Percentiles rank a stretch among this genome's conserved stretches.
These are phyloP conservation scores for Chalciporus pseudorubinellus DNA, from an alignment of 768 basidiomycete species.

Conservation along the genomic window DNA sequence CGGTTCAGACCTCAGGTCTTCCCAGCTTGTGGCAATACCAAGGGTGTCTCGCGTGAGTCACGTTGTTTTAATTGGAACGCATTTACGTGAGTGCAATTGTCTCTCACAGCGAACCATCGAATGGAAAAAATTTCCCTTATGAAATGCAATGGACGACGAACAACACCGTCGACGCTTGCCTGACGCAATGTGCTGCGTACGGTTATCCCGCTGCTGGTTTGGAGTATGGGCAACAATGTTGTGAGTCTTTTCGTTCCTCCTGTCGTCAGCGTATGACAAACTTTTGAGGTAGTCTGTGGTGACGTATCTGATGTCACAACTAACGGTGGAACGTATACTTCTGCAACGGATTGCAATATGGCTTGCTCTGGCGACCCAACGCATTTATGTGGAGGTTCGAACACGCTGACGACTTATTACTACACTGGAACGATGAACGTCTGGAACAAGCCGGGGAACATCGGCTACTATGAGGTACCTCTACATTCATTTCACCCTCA, in stretches of 20 bases:
- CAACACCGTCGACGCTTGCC: slow-evolving; percentile 62
- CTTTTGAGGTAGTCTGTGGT: slow-evolving; percentile 55
- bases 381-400: slow-evolving; percentile 63
- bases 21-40: slow-evolving; percentile 64
- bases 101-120: slow-evolving; percentile 44
- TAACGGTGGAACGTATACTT: slow-evolving; percentile 31
- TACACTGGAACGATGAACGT: slow-evolving; percentile 52
- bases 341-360: slow-evolving; percentile 41
- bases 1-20: slow-evolving; percentile 50
- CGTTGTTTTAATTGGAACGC: neutral
- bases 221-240: slow-evolving; percentile 73
- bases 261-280: neutral
- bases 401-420: slow-evolving; percentile 52
- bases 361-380: slow-evolving; percentile 70
- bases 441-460: slow-evolving; percentile 67
- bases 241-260: slow-evolving; percentile 39
- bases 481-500: neutral
- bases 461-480: slow-evolving; percentile 67
- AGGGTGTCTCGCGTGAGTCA: slow-evolving; percentile 62
- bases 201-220: slow-evolving; percentile 72
- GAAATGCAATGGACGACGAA: slow-evolving; percentile 57
- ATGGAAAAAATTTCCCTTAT: slow-evolving; percentile 54
- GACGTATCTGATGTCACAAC: slow-evolving; percentile 53
- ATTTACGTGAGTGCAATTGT: neutral
- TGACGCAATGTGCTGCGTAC: slow-evolving; percentile 65